Evolutionary conservation across 352 stramenopile species (phyloP).

Genomic region (Phytophthora constricta): DNA sequence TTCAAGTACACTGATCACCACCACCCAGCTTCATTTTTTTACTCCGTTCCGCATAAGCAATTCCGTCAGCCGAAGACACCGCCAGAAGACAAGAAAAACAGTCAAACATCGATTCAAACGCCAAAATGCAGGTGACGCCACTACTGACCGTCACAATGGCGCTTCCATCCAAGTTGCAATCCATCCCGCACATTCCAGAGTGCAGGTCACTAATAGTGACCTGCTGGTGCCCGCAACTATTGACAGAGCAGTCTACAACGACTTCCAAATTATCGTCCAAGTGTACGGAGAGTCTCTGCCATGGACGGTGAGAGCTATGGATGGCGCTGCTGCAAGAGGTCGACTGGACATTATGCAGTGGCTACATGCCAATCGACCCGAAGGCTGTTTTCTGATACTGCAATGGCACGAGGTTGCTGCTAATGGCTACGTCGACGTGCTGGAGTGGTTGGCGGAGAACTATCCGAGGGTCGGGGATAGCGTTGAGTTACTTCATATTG

Average conservation of each 20-base stretch:
- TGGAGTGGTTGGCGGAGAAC: background rate
- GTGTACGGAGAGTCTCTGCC: slow-evolving; percentile 4
- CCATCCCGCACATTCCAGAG: background rate
- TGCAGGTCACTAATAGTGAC: background rate
- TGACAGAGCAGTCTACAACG: slow-evolving; percentile 5
- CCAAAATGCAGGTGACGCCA: no score
- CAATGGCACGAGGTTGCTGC: background rate
- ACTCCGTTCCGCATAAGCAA: no score
- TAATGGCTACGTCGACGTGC: slow-evolving; percentile 6
- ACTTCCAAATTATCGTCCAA: background rate
- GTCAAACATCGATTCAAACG: no score
- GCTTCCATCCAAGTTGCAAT: background rate
- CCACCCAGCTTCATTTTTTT: no score
- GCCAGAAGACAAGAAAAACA: no score
- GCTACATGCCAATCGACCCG: background rate
- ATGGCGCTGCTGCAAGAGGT: slow-evolving; percentile 12
- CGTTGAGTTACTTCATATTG: background rate
- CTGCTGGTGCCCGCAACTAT: slow-evolving; percentile 3
- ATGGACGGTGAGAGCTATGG: slow-evolving; percentile 10
- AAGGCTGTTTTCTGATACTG: slow-evolving; percentile 19
- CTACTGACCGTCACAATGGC: background rate
- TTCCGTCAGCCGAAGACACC: no score
- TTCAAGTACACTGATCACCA: no score
- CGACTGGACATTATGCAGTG: slow-evolving; percentile 1
- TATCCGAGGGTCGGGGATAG: background rate